These are phyloP conservation scores for Symbiodinium natans DNA, from an alignment of 73 alveolate genomes.

Conservation along the genomic window DNA sequence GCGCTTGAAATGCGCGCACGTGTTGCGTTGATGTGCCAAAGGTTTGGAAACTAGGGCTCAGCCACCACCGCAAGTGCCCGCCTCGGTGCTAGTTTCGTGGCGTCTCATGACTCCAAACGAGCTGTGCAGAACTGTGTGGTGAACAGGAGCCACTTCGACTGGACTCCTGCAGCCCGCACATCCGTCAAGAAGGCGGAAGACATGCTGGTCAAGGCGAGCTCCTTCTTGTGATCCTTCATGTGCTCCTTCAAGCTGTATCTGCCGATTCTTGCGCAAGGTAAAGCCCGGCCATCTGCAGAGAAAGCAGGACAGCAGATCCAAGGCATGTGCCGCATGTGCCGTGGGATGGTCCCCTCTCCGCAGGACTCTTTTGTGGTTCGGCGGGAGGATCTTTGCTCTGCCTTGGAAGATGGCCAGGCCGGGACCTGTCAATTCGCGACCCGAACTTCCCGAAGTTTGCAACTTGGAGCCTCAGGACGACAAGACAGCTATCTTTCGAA, in stretches of 20 bases:
- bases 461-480: constrained; percentile 27
- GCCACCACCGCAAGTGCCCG: constrained; percentile 44
- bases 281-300: not conserved
- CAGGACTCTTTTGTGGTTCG: constrained; percentile 59
- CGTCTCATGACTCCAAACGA: not conserved
- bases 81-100: not conserved
- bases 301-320: not conserved
- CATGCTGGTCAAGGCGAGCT: constrained; percentile 58
- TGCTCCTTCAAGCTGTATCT: not conserved
- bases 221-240: not conserved
- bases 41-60: constrained; percentile 87
- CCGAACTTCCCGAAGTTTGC: not conserved
- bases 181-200: constrained; percentile 58
- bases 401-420: constrained; percentile 74
- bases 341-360: too few species aligned
- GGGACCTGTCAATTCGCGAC: not conserved
- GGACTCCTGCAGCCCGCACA: constrained; percentile 51
- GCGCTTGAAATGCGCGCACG: not conserved
- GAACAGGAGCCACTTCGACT: constrained; percentile 63
- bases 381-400: constrained; percentile 48
- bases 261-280: not conserved
- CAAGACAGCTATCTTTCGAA: constrained; percentile 37
- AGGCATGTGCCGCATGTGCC: not conserved
- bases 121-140: not conserved
- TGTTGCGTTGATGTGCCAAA: not conserved